phyloP scores from a whole-genome alignment of 169 alveolate species.

The Prorocentrum cordatum region DNA sequence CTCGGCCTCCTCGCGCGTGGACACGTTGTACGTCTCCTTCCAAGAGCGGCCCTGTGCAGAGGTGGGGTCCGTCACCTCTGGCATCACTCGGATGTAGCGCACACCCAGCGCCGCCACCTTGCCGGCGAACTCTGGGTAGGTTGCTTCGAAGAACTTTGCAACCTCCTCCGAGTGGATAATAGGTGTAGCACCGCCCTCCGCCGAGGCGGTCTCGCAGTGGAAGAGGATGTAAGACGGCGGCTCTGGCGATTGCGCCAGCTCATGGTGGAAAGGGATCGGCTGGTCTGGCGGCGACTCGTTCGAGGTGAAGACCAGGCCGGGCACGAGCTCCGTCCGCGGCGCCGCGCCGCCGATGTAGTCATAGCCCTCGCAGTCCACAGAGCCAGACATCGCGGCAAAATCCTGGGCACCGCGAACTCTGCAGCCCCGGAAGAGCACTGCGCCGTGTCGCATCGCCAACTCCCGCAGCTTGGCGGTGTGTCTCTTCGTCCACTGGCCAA shows the following conservation, averaged over 20 bases:
- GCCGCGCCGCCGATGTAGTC: slow-evolving; percentile 9
- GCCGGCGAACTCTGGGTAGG: slow-evolving; percentile 7
- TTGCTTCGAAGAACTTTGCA: background rate
- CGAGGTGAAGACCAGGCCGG: background rate
- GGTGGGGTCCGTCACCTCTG: background rate
- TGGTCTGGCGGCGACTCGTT: slow-evolving; percentile 18
- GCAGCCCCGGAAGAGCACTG: slow-evolving; percentile 2
- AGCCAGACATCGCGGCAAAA: background rate
- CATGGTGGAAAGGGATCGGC: slow-evolving; percentile 16
- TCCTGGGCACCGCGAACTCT: background rate
- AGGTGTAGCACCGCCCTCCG: background rate
- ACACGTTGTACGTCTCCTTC: background rate
- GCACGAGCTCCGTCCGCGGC: slow-evolving; percentile 1
- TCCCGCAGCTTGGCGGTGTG: too few relatives aligned
- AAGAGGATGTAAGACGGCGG: slow-evolving; percentile 1
- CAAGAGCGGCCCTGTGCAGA: slow-evolving; percentile 20
- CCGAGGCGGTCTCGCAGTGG: background rate
- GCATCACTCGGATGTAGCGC: slow-evolving; percentile 7
- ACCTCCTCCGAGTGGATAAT: background rate
- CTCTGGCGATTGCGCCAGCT: slow-evolving; percentile 11
- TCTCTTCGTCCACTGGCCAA: too few relatives aligned
- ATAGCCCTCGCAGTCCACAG: slow-evolving; percentile 9
- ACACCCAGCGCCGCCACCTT: background rate
- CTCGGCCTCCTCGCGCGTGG: slow-evolving; percentile 7
- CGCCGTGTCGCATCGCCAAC: background rate